Percentiles rank a stretch among this genome's conserved stretches.
Conservation (phyloP, 2,329 filamentous ascomycete genomes). For the Hymenotorrendiella dingleyae region DNA sequence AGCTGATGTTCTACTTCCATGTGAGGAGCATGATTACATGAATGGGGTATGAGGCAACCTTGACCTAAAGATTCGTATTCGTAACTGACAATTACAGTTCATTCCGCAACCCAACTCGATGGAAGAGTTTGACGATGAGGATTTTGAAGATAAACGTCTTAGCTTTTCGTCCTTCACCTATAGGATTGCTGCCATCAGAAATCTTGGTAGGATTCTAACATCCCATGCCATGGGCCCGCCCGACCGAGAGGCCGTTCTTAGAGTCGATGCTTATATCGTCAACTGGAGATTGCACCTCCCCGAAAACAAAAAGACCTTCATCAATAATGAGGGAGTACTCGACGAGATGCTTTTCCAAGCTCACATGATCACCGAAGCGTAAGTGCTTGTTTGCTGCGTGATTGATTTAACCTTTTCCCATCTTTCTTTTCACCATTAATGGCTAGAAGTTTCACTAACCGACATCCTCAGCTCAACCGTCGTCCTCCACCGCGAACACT, state of each 20-base stretch:
- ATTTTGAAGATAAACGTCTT: constrained; percentile 57
- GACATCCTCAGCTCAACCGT: constrained; percentile 49
- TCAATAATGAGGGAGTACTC: constrained; percentile 62
- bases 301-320: constrained; percentile 58
- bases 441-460: no score
- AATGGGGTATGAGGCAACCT: constrained; percentile 15
- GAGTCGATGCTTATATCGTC: constrained; percentile 48
- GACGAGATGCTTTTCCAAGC: constrained; percentile 92
- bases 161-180: constrained; percentile 81
- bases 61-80: not conserved
- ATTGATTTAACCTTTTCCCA: no score
- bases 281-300: constrained; percentile 81
- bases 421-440: no score
- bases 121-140: constrained; percentile 67
- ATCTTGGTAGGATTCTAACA: constrained; percentile 69
- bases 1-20: constrained; percentile 67
- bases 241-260: constrained; percentile 47
- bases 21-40: constrained; percentile 53
- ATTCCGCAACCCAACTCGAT: constrained; percentile 56
- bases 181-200: constrained; percentile 71
- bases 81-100: constrained; percentile 40
- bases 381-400: constrained; percentile 9
- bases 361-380: constrained; percentile 62
- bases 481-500: constrained; percentile 71
- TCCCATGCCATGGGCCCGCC: constrained; percentile 42